Evolutionary conservation across 2,329 filamentous ascomycete species (phyloP).

Genomic region (Nakataea oryzae): DNA sequence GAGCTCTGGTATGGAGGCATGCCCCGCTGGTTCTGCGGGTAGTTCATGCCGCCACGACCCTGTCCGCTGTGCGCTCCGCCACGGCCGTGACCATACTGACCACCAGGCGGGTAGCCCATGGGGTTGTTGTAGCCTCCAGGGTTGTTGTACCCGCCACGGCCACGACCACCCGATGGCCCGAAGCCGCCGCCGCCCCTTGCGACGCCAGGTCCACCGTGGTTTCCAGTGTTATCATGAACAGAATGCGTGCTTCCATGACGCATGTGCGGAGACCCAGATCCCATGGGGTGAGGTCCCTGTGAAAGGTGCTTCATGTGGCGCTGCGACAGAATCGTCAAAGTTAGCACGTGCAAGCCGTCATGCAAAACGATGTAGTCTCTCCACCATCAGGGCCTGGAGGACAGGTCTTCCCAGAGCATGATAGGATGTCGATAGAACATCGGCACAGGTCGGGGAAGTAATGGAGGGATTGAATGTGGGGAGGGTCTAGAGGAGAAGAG

Average conservation of each 20-base stretch:
- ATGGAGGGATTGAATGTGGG: not conserved
- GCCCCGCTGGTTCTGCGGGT: not conserved
- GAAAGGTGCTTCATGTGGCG: conserved; percentile 59
- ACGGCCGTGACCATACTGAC: conserved; percentile 25
- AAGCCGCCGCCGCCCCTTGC: conserved; percentile 43
- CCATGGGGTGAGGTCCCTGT: conserved; percentile 39
- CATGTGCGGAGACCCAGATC: conserved; percentile 55
- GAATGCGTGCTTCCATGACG: conserved; percentile 83
- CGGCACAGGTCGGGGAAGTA: not conserved
- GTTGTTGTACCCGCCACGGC: conserved; percentile 40
- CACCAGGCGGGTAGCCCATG: conserved; percentile 30
- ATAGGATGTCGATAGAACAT: not conserved
- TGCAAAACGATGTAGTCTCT: not conserved
- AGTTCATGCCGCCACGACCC: conserved; percentile 37
- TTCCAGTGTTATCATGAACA: conserved; percentile 62
- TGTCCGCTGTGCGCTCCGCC: conserved; percentile 34
- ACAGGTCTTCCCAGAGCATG: not conserved
- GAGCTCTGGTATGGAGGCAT: conserved; percentile 46
- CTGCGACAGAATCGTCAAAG: conserved; percentile 26
- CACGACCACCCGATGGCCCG: conserved; percentile 26
- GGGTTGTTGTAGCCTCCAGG: conserved; percentile 34
- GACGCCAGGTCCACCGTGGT: conserved; percentile 44
- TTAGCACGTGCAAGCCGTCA: conserved; percentile 7
- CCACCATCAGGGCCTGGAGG: not conserved
- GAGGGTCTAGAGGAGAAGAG: conserved; percentile 3